phyloP scores from a whole-genome alignment of 2,329 filamentous ascomycete genomes.

The Penicillium sp. region DNA sequence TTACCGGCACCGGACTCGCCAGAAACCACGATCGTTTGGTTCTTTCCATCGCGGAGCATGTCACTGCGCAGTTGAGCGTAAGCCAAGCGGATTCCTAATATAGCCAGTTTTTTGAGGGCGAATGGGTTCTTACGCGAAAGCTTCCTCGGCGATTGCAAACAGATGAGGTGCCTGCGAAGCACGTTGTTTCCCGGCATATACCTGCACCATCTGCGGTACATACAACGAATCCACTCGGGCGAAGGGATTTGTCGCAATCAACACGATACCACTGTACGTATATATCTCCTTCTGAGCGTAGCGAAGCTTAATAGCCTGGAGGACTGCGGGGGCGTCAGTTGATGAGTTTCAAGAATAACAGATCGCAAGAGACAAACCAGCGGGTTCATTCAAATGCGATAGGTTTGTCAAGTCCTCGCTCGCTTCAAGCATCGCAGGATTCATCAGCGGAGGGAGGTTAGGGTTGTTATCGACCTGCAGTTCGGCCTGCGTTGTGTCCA shows the following conservation, averaged over 20 bases:
- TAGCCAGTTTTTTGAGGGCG: not conserved
- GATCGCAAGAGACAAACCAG: slow-evolving; percentile 64
- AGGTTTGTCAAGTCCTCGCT: slow-evolving; percentile 97
- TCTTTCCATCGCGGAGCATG: slow-evolving; percentile 94
- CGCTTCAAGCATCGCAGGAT: slow-evolving; percentile 95
- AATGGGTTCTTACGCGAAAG: slow-evolving; percentile 75
- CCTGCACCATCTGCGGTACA: slow-evolving; percentile 99
- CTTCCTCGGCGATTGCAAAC: slow-evolving; percentile 98
- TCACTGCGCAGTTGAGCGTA: slow-evolving; percentile 63
- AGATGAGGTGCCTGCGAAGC: slow-evolving; percentile 96
- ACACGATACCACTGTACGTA: slow-evolving; percentile 97
- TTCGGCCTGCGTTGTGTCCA: slow-evolving; percentile 77
- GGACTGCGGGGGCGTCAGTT: slow-evolving; percentile 61
- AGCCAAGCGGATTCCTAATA: slow-evolving; percentile 33
- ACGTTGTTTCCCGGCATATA: slow-evolving; percentile 95
- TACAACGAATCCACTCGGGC: slow-evolving; percentile 97
- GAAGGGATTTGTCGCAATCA: slow-evolving; percentile 98
- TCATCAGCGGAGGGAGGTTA: slow-evolving; percentile 90
- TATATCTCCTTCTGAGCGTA: slow-evolving; percentile 99
- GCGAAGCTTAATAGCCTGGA: slow-evolving; percentile 95
- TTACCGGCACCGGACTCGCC: slow-evolving; percentile 98
- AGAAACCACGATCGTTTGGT: slow-evolving; percentile 99
- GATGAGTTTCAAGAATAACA: not conserved
- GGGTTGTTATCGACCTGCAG: slow-evolving; percentile 77
- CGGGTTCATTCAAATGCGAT: slow-evolving; percentile 97